A percentile compares a stretch with the other conserved stretches of the same genome.
Conservation (phyloP, 2,329 filamentous ascomycete species). For the Alternaria novae-zelandiae region DNA sequence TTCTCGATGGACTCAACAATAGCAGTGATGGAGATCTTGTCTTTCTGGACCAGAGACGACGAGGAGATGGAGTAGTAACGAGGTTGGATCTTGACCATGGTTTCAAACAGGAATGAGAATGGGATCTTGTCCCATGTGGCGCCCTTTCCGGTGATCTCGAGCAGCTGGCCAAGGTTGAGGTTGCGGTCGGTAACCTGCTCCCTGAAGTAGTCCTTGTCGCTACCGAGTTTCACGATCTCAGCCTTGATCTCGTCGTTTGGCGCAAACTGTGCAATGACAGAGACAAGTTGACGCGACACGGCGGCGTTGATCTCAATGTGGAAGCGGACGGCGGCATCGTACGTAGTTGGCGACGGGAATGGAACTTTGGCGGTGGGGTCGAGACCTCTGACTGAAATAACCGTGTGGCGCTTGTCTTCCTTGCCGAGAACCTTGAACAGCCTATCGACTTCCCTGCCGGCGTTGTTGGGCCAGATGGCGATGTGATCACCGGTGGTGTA, state of each 20-base stretch:
- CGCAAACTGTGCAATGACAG: slow-evolving; percentile 85
- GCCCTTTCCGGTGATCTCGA: slow-evolving; percentile 74
- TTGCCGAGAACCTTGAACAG: slow-evolving; percentile 83
- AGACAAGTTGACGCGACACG: slow-evolving; percentile 93
- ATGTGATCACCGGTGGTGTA: slow-evolving; percentile 99
- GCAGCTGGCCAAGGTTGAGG: slow-evolving; percentile 87
- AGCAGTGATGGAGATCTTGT: slow-evolving; percentile 93
- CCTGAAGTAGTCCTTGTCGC: slow-evolving; percentile 95
- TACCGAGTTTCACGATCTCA: slow-evolving; percentile 86
- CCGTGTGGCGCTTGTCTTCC: slow-evolving; percentile 75
- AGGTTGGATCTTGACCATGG: slow-evolving; percentile 91
- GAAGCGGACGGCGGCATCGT: slow-evolving; percentile 90
- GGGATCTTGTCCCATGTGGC: slow-evolving; percentile 83
- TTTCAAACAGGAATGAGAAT: slow-evolving; percentile 94
- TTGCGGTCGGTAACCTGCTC: slow-evolving; percentile 80
- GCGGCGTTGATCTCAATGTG: slow-evolving; percentile 97
- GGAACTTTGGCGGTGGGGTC: slow-evolving; percentile 97
- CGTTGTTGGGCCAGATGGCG: slow-evolving; percentile 95
- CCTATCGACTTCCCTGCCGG: slow-evolving; percentile 88
- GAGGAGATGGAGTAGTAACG: slow-evolving; percentile 99
- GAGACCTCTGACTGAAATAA: slow-evolving; percentile 87
- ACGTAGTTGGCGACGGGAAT: slow-evolving; percentile 96
- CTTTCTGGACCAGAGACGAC: slow-evolving; percentile 89
- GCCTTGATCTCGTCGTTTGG: slow-evolving; percentile 84
- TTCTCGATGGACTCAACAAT: slow-evolving; percentile 86